Percentiles rank a stretch among this genome's conserved stretches.
Evolutionary conservation across 2,329 filamentous ascomycete species (phyloP).

Genomic region (Aspergillus ibericus): DNA sequence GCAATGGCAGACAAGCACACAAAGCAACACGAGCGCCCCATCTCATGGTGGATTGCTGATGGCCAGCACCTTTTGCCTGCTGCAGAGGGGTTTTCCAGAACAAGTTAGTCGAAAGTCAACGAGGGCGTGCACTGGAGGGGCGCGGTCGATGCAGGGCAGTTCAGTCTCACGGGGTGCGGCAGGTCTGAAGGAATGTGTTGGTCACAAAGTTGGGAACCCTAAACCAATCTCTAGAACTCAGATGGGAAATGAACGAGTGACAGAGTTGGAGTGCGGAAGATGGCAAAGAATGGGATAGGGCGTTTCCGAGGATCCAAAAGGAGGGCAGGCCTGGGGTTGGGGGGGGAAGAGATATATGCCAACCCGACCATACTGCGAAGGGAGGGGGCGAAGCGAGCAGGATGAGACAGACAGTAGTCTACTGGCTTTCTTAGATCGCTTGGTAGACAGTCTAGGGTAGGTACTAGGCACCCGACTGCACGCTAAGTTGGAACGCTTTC

Average conservation of each 20-base stretch:
- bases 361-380: neutral
- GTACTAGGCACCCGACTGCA: neutral
- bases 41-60: constrained; percentile 27
- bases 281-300: neutral
- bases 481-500: neutral
- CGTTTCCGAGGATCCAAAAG: too few species aligned
- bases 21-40: constrained; percentile 29
- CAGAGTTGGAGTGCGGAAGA: neutral
- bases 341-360: too few species aligned
- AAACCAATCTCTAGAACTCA: neutral
- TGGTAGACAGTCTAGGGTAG: too few species aligned
- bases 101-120: neutral
- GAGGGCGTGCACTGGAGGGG: neutral
- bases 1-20: constrained; percentile 24
- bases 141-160: neutral
- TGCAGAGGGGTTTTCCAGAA: neutral
- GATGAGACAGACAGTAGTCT: neutral
- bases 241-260: neutral
- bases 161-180: neutral
- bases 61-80: neutral
- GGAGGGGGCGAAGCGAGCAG: neutral
- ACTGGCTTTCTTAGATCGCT: too few species aligned
- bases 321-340: neutral
- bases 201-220: neutral
- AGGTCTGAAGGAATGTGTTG: neutral